Evolutionary conservation across 305 asterid species (phyloP).

Genomic region (Fraxinus latifolia): DNA sequence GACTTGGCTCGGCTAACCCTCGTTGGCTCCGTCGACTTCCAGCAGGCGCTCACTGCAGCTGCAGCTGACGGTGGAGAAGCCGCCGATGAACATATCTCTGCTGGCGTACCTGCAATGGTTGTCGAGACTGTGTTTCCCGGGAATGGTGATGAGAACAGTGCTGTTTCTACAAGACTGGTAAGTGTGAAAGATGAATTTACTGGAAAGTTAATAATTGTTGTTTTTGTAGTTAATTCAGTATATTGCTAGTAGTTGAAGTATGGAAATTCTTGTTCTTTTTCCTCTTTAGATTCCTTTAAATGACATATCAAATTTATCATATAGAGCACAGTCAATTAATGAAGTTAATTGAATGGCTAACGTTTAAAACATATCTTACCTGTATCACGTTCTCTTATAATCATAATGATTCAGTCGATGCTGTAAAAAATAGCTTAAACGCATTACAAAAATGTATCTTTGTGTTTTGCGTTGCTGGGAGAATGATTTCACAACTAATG

Average conservation of each 20-base stretch:
- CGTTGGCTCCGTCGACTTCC: conserved; percentile 65
- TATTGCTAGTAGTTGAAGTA: not conserved
- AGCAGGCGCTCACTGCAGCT: conserved; percentile 84
- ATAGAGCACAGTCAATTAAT: not conserved
- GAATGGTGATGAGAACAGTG: conserved; percentile 43
- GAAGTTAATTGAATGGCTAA: not conserved
- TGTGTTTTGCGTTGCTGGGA: not conserved
- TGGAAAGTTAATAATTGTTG: not conserved
- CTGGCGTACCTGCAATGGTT: conserved; percentile 64
- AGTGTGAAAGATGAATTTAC: conserved; percentile 18
- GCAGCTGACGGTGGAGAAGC: conserved; percentile 85
- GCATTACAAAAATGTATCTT: not conserved
- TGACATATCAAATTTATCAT: not conserved
- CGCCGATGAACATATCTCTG: conserved; percentile 60
- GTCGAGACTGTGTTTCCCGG: conserved; percentile 77
- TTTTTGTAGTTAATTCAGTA: not conserved
- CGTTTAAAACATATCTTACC: not conserved
- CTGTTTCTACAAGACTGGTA: conserved; percentile 76
- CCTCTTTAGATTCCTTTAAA: not conserved
- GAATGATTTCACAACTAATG: not conserved
- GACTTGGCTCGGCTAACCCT: conserved; percentile 64
- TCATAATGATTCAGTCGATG: not conserved
- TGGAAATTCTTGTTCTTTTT: not conserved
- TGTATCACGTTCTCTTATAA: not conserved
- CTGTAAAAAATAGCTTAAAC: not conserved